A percentile compares a stretch with the other conserved stretches of the same genome.
These are phyloP conservation scores for Eimeria zaria DNA, from an alignment of 169 alveolate species.

Conservation along the genomic window DNA sequence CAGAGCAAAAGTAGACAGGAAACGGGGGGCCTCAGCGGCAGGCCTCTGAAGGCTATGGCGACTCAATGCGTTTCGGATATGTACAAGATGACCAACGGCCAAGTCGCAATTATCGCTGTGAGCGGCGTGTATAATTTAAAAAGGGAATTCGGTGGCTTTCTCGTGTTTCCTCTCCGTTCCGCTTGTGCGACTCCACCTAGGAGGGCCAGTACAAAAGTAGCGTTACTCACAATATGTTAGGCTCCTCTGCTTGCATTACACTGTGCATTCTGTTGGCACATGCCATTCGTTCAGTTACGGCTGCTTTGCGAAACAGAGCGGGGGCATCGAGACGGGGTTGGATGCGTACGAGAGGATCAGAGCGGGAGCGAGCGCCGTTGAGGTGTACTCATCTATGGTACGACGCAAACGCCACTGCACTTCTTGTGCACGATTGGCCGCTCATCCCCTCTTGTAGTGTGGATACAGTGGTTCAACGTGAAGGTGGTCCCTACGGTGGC, in stretches of 20 bases:
- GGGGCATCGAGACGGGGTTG: slow-evolving; percentile 92
- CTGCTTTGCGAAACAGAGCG: slow-evolving; percentile 85
- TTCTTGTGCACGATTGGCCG: background rate
- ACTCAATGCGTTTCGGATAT: slow-evolving; percentile 90
- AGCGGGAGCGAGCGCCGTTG: slow-evolving; percentile 94
- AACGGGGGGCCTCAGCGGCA: slow-evolving; percentile 94
- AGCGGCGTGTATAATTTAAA: slow-evolving; percentile 8
- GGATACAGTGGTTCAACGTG: background rate
- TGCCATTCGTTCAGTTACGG: background rate
- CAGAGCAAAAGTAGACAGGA: slow-evolving; percentile 80
- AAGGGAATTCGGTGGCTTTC: background rate
- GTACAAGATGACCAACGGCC: slow-evolving; percentile 90
- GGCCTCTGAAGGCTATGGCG: slow-evolving; percentile 89
- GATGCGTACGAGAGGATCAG: slow-evolving; percentile 93
- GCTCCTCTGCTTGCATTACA: background rate
- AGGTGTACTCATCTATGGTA: slow-evolving; percentile 91
- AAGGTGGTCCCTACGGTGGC: background rate
- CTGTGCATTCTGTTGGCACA: background rate
- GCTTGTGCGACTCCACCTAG: background rate
- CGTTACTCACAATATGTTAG: background rate
- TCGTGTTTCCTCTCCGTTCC: background rate
- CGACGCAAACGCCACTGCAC: background rate
- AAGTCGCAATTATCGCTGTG: slow-evolving; percentile 93
- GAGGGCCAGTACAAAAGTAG: background rate
- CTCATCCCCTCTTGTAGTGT: background rate